phyloP scores from a whole-genome alignment of 495 filamentous ascomycete species.

The Cladorrhinum samala region DNA sequence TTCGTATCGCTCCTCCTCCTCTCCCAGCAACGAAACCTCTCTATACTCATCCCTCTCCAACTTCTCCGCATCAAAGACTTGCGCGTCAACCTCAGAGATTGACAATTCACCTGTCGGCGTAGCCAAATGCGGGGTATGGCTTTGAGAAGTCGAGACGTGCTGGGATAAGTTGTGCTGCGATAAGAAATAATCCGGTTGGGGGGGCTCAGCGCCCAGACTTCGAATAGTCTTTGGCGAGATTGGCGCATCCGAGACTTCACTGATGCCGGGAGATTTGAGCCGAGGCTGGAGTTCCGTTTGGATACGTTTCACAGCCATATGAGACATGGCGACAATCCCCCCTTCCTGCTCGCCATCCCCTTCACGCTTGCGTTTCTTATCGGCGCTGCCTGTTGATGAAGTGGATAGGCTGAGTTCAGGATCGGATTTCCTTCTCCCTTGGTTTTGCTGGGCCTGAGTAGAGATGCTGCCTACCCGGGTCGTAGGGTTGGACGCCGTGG shows the following conservation, averaged over 20 bases:
- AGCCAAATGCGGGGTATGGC: conserved; percentile 27
- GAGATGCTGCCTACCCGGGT: neutral
- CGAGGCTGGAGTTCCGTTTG: conserved; percentile 6
- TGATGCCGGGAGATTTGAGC: neutral
- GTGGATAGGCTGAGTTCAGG: conserved; percentile 2
- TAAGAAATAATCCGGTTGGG: neutral
- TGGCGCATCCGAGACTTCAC: conserved; percentile 20
- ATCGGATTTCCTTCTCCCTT: neutral
- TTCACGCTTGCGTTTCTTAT: conserved; percentile 39
- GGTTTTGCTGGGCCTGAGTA: neutral
- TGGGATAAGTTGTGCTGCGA: neutral
- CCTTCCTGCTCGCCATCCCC: neutral
- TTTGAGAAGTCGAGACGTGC: neutral
- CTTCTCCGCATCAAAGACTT: neutral
- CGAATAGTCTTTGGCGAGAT: conserved; percentile 34
- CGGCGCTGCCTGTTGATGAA: conserved; percentile 20
- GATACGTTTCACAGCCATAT: conserved; percentile 9
- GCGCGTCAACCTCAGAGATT: conserved; percentile 28
- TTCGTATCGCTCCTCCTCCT: too few relatives aligned
- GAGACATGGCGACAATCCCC: too few relatives aligned
- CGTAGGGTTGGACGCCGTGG: neutral
- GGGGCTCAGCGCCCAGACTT: neutral
- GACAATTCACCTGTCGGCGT: conserved; percentile 35
- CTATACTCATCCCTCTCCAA: neutral
- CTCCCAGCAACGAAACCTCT: neutral